Base-by-base conservation (phyloP, 768 basidiomycete genomes). In the Psilocybe azurescens region DNA sequence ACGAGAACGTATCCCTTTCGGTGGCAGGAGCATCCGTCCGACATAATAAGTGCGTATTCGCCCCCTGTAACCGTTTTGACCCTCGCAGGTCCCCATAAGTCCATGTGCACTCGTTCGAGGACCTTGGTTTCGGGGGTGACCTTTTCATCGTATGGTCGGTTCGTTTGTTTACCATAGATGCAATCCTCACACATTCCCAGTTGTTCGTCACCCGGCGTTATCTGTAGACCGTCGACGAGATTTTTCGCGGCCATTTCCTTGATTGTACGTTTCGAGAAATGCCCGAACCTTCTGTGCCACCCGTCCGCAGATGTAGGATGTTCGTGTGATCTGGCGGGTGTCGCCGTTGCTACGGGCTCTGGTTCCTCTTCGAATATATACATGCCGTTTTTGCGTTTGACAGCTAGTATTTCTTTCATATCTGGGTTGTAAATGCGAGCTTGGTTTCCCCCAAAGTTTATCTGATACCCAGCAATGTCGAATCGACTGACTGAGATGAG, bases 251-350 rank as follows among this genome's bases (percentile, higher is more conserved):
- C 20, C 57, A 72, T 54, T 1, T 57, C 30, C 6, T 58, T 38
- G 6, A 73, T 66, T 0, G 51, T 30, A 4, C 58, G 53, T 1
- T 63, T 57, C 0, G 60, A 58, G 0, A 62, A 58, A 53, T 77
- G 73, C 0, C 66, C 68, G 38, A 77, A 64, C 2, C 71, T 29
- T 14, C 64, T 58, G 57, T 76, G 75, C 70, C 70, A 72, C 11
- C 0, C 62, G 62, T 10, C 62, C 64, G 24, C 72, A 33, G 49
- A 64, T 58, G 62, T 62, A 3, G 69, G 68, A 24, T 67, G 55
- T 6, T 65, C 58, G 11, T 67, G 65, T 3, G 69, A 72, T 5
- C 56, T 29, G 5, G 60, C 54, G 4, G 64, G 50, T 3, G 65
- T 56, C 4, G 63, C 68, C 1, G 50, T 39, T 1, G 54, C 13